Evolutionary conservation across 768 basidiomycete species (phyloP).

Genomic region (Amanita jacksonii): DNA sequence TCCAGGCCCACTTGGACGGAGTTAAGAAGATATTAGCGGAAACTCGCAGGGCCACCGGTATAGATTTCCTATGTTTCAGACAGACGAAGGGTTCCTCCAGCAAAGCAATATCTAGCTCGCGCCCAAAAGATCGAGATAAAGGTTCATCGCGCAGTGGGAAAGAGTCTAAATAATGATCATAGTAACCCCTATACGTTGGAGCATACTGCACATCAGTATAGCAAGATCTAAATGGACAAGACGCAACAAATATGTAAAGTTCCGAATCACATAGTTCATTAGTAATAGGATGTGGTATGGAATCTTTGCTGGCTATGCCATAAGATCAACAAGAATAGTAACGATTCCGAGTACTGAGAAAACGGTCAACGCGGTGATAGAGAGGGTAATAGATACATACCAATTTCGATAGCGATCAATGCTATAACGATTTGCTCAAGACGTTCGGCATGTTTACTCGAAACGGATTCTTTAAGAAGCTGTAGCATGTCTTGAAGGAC

Average conservation of each 20-base stretch:
- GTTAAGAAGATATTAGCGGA: constrained; percentile 88
- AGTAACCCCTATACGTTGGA: background rate
- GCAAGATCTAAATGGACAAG: background rate
- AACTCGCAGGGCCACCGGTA: constrained; percentile 81
- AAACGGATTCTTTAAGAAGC: constrained; percentile 89
- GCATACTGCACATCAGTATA: background rate
- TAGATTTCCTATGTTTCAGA: constrained; percentile 93
- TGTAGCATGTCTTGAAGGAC: constrained; percentile 96
- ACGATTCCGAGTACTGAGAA: constrained; percentile 73
- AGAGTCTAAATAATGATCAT: constrained; percentile 10
- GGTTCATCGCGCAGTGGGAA: constrained; percentile 12
- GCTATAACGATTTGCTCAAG: constrained; percentile 91
- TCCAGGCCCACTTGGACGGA: constrained; percentile 81
- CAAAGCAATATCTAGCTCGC: constrained; percentile 11
- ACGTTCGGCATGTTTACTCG: constrained; percentile 82
- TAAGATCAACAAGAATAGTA: constrained; percentile 82
- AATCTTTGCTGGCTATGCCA: constrained; percentile 26
- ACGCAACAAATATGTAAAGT: background rate
- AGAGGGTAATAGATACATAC: constrained; percentile 27
- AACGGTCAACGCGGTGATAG: background rate
- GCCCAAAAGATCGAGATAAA: constrained; percentile 14
- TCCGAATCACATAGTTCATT: too few relatives aligned
- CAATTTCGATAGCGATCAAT: constrained; percentile 82
- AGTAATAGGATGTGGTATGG: background rate
- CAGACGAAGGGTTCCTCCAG: constrained; percentile 43